phyloP scores from a whole-genome alignment of 2,329 filamentous ascomycete species.

The Alternaria rosae region DNA sequence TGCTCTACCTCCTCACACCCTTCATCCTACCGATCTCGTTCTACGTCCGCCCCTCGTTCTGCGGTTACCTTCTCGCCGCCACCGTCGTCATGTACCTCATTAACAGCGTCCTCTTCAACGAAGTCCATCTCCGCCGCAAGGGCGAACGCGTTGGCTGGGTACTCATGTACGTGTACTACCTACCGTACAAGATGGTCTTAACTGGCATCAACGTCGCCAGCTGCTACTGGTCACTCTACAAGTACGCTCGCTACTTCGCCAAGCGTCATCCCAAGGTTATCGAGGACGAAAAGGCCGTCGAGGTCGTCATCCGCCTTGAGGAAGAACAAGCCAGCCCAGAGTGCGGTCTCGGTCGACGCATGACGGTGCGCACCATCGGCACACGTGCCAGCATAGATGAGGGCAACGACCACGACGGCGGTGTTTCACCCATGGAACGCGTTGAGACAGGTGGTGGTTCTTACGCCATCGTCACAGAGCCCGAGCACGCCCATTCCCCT shows the following conservation, averaged over 20 bases:
- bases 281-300: constrained; percentile 55
- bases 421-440: neutral
- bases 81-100: constrained; percentile 54
- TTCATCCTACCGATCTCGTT: constrained; percentile 58
- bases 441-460: neutral
- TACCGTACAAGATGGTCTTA: constrained; percentile 55
- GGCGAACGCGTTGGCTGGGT: constrained; percentile 53
- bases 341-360: constrained; percentile 26
- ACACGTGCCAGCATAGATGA: neutral
- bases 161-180: constrained; percentile 53
- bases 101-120: constrained; percentile 58
- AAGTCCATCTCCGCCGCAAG: constrained; percentile 56
- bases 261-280: constrained; percentile 58
- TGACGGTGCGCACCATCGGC: constrained; percentile 31
- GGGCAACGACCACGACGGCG: neutral
- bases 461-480: neutral
- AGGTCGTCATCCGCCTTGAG: constrained; percentile 37
- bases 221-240: constrained; percentile 50
- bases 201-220: constrained; percentile 55
- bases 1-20: constrained; percentile 56
- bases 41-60: constrained; percentile 53
- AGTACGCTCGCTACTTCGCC: constrained; percentile 58
- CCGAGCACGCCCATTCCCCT: neutral
- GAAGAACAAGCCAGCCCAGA: constrained; percentile 17
- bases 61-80: constrained; percentile 48